These are phyloP conservation scores for Rhizopus stolonifer DNA, from an alignment of 371 early-diverging fungal species.

Conservation along the genomic window DNA sequence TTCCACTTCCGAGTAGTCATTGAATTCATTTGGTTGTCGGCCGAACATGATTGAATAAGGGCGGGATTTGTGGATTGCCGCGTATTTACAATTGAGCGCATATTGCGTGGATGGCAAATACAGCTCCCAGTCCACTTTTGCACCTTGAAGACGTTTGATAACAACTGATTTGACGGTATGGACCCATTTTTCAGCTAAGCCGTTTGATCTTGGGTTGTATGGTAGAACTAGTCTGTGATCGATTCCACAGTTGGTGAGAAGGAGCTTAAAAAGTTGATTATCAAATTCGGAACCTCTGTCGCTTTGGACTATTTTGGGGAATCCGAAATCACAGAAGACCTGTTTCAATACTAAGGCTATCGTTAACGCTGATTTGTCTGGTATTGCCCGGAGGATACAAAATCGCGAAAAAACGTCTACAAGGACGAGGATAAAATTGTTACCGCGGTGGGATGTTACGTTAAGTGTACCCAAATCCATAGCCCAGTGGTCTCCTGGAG, in stretches of 20 bases:
- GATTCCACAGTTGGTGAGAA: background rate
- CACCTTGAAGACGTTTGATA: background rate
- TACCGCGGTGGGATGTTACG: background rate
- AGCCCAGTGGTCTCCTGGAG: background rate
- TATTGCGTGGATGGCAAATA: slow-evolving; percentile 3
- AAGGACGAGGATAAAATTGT: background rate
- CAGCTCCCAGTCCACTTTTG: no score
- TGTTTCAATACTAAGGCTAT: background rate
- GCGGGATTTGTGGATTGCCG: slow-evolving; percentile 2
- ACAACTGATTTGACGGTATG: background rate
- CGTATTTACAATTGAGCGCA: slow-evolving; percentile 3
- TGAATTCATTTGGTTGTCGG: slow-evolving; percentile 1
- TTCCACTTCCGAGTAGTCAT: no score
- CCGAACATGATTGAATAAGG: slow-evolving; percentile 1
- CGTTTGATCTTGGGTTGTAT: slow-evolving; percentile 1
- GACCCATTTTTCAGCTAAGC: background rate
- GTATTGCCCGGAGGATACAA: background rate
- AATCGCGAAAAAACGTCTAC: background rate
- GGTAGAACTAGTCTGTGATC: background rate
- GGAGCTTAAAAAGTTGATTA: background rate
- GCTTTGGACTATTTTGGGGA: background rate
- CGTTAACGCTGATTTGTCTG: background rate
- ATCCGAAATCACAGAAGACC: background rate
- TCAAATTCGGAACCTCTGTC: slow-evolving; percentile 6
- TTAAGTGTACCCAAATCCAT: background rate